Conservation (phyloP, 2,329 filamentous ascomycete species). For the Huntiella moniliformis region DNA sequence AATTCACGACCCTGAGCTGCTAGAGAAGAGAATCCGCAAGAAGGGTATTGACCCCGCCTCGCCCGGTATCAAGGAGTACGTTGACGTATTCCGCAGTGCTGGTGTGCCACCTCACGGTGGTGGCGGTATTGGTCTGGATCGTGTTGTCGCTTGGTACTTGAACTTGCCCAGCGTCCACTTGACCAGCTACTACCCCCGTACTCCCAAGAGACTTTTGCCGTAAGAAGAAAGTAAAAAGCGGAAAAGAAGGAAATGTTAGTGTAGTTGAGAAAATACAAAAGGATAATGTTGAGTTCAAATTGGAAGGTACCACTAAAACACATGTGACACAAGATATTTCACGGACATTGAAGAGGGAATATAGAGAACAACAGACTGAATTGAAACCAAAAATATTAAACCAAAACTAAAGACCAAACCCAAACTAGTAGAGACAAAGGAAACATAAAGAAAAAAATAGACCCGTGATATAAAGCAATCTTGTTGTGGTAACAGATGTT, state of each 20-base stretch:
- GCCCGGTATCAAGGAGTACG: conserved; percentile 70
- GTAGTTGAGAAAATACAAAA: too few species aligned
- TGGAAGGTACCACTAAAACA: too few species aligned
- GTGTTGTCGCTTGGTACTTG: conserved; percentile 54
- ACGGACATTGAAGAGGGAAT: too few species aligned
- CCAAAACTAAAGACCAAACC: too few species aligned
- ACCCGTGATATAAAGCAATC: too few species aligned
- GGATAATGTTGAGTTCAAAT: too few species aligned
- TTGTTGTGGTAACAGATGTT: too few species aligned
- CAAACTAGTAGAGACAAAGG: too few species aligned
- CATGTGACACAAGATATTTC: too few species aligned
- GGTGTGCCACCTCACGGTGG: conserved; percentile 82
- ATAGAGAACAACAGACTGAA: too few species aligned
- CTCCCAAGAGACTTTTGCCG: conserved; percentile 38
- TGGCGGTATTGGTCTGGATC: conserved; percentile 75
- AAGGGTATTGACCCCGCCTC: conserved; percentile 65
- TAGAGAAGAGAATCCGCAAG: conserved; percentile 58
- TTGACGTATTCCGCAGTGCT: conserved; percentile 61
- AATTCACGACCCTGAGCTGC: conserved; percentile 60
- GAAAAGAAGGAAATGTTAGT: not conserved
- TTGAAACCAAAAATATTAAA: too few species aligned
- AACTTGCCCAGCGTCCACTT: conserved; percentile 40
- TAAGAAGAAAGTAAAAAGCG: conserved; percentile 16
- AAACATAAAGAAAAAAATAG: too few species aligned
- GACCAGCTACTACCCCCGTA: conserved; percentile 38